Percentiles rank a stretch among this genome's conserved stretches.
These are phyloP conservation scores for Phaeosphaeria sp. DNA, from an alignment of 2,329 filamentous ascomycete genomes.

Conservation along the genomic window DNA sequence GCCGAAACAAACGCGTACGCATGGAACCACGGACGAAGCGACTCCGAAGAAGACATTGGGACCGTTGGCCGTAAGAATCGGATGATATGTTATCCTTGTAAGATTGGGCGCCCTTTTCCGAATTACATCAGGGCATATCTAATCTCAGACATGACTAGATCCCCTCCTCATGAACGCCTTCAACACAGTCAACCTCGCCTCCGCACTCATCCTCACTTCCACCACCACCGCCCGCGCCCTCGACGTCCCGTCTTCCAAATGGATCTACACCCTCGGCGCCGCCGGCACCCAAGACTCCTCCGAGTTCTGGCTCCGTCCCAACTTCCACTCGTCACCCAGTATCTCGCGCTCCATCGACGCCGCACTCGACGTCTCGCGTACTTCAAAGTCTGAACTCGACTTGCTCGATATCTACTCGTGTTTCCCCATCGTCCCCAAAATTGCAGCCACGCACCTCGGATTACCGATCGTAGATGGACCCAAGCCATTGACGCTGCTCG, in stretches of 20 bases:
- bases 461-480: slow-evolving; percentile 53
- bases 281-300: slow-evolving; percentile 66
- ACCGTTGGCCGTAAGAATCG: slow-evolving; percentile 64
- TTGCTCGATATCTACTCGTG: slow-evolving; percentile 72
- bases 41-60: slow-evolving; percentile 60
- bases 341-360: slow-evolving; percentile 66
- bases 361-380: slow-evolving; percentile 56
- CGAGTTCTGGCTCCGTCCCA: slow-evolving; percentile 69
- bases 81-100: slow-evolving; percentile 74
- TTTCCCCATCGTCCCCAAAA: slow-evolving; percentile 73
- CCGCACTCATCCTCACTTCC: slow-evolving; percentile 67
- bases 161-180: slow-evolving; percentile 75
- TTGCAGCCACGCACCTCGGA: slow-evolving; percentile 67
- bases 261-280: slow-evolving; percentile 70
- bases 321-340: slow-evolving; percentile 64
- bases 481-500: slow-evolving; percentile 67
- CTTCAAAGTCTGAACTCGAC: slow-evolving; percentile 62
- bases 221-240: slow-evolving; percentile 61
- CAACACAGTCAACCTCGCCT: slow-evolving; percentile 71
- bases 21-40: slow-evolving; percentile 63
- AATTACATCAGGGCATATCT: neutral
- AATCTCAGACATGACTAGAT: slow-evolving; percentile 58
- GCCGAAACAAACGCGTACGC: slow-evolving; percentile 61
- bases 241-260: slow-evolving; percentile 61
- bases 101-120: slow-evolving; percentile 17